These are phyloP conservation scores for Alnus rubra DNA, from an alignment of 306 rosid species.

Conservation along the genomic window DNA sequence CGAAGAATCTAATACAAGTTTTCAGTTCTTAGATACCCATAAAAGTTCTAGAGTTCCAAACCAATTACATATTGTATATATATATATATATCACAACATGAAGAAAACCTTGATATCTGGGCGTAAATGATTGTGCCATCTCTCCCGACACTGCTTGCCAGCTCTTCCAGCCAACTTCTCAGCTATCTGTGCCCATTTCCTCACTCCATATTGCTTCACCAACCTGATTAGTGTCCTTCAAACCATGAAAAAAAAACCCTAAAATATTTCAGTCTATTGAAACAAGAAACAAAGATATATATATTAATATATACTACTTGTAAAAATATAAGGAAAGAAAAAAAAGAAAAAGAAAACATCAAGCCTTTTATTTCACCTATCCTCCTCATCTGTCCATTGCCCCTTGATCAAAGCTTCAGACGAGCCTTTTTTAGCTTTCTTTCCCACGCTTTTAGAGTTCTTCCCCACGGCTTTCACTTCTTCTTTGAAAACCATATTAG, in stretches of 20 bases:
- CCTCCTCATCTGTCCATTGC: constrained; percentile 89
- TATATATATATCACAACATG: too few relatives aligned
- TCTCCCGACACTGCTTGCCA: constrained; percentile 92
- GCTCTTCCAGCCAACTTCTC: constrained; percentile 76
- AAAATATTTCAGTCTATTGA: background rate
- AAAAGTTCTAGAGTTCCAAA: background rate
- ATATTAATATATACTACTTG: too few relatives aligned
- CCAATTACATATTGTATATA: too few relatives aligned
- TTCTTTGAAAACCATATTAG: constrained; percentile 20
- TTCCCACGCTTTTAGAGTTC: constrained; percentile 28
- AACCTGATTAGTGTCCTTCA: constrained; percentile 58
- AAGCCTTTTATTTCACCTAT: constrained; percentile 48
- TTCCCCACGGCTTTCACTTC: constrained; percentile 21
- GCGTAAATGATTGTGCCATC: constrained; percentile 97
- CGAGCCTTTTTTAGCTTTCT: constrained; percentile 44
- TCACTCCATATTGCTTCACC: constrained; percentile 77
- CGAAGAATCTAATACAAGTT: background rate
- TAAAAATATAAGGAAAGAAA: background rate
- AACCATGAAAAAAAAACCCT: background rate
- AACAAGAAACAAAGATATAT: background rate
- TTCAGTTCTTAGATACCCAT: constrained; percentile 4
- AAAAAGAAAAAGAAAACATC: background rate
- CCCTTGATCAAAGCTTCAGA: constrained; percentile 63
- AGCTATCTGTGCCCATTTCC: constrained; percentile 90
- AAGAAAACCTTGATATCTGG: constrained; percentile 80